phyloP scores from a whole-genome alignment of 2,329 filamentous ascomycete genomes.

The Hypoxylon sp. region DNA sequence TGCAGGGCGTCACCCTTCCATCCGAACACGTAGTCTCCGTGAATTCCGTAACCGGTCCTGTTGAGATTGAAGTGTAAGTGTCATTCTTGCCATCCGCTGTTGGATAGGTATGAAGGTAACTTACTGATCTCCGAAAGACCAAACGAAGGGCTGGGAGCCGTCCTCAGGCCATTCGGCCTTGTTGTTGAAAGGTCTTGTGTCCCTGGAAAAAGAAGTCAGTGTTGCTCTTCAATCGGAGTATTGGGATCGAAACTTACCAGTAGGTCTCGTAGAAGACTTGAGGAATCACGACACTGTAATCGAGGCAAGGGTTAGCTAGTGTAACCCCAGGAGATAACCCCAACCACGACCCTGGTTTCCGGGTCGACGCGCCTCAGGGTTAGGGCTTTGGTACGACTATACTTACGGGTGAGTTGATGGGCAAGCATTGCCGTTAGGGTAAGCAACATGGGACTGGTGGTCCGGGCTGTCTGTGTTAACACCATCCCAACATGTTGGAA shows the following conservation, averaged over 20 bases:
- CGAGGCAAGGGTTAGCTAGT: too few relatives aligned
- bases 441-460: constrained; percentile 46
- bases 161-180: constrained; percentile 47
- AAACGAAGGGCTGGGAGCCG: constrained; percentile 47
- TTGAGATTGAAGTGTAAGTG: too few relatives aligned
- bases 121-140: constrained; percentile 45
- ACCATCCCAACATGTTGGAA: constrained; percentile 45
- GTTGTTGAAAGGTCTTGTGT: constrained; percentile 50
- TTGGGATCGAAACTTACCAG: too few relatives aligned
- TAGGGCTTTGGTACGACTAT: not conserved
- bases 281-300: constrained; percentile 42
- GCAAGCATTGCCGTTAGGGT: constrained; percentile 43
- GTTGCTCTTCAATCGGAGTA: too few relatives aligned
- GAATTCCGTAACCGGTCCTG: constrained; percentile 49
- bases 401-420: constrained; percentile 40
- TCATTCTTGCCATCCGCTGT: too few relatives aligned
- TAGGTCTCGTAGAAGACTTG: constrained; percentile 54
- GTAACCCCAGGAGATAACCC: too few relatives aligned
- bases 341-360: too few relatives aligned
- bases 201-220: too few relatives aligned
- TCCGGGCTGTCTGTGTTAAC: constrained; percentile 44
- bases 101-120: too few relatives aligned
- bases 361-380: too few relatives aligned
- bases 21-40: constrained; percentile 53
- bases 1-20: constrained; percentile 54